Evolutionary conservation across 202 grass and related monocot species (phyloP).

Genomic region (Setaria viridis): DNA sequence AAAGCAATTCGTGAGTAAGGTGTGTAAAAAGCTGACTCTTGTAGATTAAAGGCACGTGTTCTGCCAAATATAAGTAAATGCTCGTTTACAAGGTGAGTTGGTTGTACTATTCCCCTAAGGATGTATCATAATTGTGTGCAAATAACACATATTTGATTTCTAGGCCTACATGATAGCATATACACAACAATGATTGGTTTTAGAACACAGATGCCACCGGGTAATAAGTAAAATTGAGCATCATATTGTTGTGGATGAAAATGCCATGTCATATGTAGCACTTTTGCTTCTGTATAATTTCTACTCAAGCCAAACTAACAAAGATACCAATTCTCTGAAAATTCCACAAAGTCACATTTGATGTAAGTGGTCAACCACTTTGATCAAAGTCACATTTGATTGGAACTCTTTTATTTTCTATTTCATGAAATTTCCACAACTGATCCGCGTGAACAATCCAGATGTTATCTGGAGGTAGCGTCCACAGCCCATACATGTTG

Average conservation of each 20-base stretch:
- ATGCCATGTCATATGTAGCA: not conserved
- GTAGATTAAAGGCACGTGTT: not conserved
- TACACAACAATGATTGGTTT: not conserved
- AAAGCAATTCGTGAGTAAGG: not conserved
- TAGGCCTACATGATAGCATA: not conserved
- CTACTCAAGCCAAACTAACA: not conserved
- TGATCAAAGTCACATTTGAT: not conserved
- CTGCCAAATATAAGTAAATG: not conserved
- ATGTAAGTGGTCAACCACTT: not conserved
- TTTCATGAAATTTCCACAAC: not conserved
- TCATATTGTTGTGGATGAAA: not conserved
- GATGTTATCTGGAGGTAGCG: not conserved
- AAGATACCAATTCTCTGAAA: not conserved
- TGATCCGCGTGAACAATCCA: not conserved
- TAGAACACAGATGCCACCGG: not conserved
- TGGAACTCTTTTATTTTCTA: not conserved
- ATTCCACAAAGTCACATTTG: not conserved
- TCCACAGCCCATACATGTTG: not conserved
- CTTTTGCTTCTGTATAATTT: conserved; percentile 5
- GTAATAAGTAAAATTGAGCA: conserved; percentile 12
- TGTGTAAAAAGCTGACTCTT: not conserved
- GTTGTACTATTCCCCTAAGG: not conserved
- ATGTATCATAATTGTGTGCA: not conserved
- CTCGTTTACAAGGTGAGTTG: not conserved
- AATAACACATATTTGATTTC: not conserved